Evolutionary conservation across 1,139 yeast genomes (phyloP), one percentile per base, ranked within the genome.

Genomic region (Arxiozyma heterogenica): DNA sequence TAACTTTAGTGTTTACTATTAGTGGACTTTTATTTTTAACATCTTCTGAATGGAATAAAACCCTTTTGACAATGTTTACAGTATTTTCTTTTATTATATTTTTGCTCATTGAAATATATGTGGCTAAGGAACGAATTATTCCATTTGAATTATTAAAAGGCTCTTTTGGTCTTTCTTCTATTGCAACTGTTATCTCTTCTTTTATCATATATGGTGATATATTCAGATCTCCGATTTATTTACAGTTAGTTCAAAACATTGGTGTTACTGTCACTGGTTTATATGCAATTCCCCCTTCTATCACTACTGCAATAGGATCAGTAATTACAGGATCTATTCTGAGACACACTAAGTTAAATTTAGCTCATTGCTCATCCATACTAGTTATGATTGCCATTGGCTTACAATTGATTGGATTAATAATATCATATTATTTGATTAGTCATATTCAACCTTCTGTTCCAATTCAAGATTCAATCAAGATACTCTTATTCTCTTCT

Each of bases 1-100:
- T 79, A 34, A 73, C 82, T 44, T 73, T 86, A 64, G 86, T 87
- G 45, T 56, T 75, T 18, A 70, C 85, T 1, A 76, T 88, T 56
- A 68, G 77, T 20, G 68, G 79, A 44, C 59, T 77, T 41, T 75
- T 89, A 45, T 67, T 75, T 53, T 55, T 75, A 23, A 67, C 73
- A 41, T 71, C 76, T 6, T 60, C 66, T 1, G 48, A 57, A 22
- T 48, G 61, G 44, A 60, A 63, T 53, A 64, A 64, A 47, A 1
- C 51, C 0, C 5, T 56, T 5, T 46, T 63, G n/a, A 18, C 58
- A 4, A 5, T 59, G 1, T 54, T 59, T 42, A 61, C 64, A 7
- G 23, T 61, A 3, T 39, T 55, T 1, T 57, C 60, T 21, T 58
- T 65, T 46, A 44, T 50, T 4, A 38, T 61, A 0, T 69, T 70